phyloP scores from a whole-genome alignment of 495 filamentous ascomycete genomes.

The Aspergillus bertholletiae region DNA sequence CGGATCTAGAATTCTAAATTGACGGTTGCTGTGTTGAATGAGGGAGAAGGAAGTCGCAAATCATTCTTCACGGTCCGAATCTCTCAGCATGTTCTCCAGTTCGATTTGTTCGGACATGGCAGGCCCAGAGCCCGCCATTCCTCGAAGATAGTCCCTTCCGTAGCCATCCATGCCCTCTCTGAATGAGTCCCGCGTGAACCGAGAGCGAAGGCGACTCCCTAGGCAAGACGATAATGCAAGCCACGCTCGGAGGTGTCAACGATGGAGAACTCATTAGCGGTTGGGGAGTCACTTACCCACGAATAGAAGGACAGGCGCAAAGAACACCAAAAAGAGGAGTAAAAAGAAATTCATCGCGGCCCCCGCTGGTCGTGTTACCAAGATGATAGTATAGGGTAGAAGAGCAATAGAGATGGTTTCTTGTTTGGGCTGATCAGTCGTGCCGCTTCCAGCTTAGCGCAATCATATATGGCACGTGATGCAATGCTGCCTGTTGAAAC shows the following conservation, averaged over 20 bases:
- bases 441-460: neutral
- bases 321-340: constrained; percentile 47
- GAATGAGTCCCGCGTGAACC: constrained; percentile 30
- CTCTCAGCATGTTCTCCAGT: constrained; percentile 55
- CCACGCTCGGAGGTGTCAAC: constrained; percentile 42
- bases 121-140: constrained; percentile 48
- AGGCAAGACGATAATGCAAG: constrained; percentile 58
- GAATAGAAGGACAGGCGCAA: constrained; percentile 44
- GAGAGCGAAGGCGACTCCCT: constrained; percentile 49
- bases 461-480: constrained; percentile 13
- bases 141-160: constrained; percentile 52
- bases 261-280: neutral
- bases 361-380: neutral
- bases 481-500: neutral
- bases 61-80: constrained; percentile 44
- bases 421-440: neutral
- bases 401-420: neutral
- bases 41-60: neutral
- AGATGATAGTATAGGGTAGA: neutral
- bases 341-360: constrained; percentile 46
- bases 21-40: neutral
- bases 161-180: constrained; percentile 43
- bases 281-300: constrained; percentile 33
- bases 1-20: constrained; percentile 75
- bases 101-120: constrained; percentile 64